Percentiles rank a stretch among this genome's conserved stretches.
phyloP scores from a whole-genome alignment of 305 asterid genomes.

The Coffea humblotiana region DNA sequence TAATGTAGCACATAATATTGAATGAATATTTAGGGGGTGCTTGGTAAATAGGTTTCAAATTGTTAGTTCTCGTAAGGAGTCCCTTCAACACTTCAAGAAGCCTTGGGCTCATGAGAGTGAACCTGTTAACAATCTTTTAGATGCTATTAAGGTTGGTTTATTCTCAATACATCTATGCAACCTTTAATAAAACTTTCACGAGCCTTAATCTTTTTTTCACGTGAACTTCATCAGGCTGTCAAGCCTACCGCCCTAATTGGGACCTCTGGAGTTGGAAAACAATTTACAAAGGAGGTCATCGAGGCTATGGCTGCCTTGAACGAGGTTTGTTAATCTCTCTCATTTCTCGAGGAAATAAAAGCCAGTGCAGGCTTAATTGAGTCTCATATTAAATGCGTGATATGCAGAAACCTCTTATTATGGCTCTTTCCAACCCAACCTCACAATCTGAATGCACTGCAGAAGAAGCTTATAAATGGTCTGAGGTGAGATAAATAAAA shows the following conservation, averaged over 20 bases:
- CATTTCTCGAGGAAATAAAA: not conserved
- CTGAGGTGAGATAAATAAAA: constrained; percentile 48
- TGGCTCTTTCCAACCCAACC: constrained; percentile 95
- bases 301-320: constrained; percentile 93
- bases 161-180: not conserved
- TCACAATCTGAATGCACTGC: constrained; percentile 97
- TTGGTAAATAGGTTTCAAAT: constrained; percentile 17
- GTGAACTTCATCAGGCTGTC: constrained; percentile 43
- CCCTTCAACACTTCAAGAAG: constrained; percentile 91
- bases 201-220: not conserved
- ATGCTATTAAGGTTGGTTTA: constrained; percentile 67
- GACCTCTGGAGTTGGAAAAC: constrained; percentile 88
- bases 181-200: not conserved
- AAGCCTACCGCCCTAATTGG: constrained; percentile 92
- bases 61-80: constrained; percentile 71
- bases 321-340: constrained; percentile 44
- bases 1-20: no score
- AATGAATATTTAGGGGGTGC: no score
- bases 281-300: constrained; percentile 81
- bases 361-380: not conserved
- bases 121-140: constrained; percentile 63
- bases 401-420: constrained; percentile 82
- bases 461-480: constrained; percentile 96
- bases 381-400: not conserved
- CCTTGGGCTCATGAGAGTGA: constrained; percentile 98